phyloP scores from a whole-genome alignment of 306 rosid genomes.

The Quercus agrifolia region DNA sequence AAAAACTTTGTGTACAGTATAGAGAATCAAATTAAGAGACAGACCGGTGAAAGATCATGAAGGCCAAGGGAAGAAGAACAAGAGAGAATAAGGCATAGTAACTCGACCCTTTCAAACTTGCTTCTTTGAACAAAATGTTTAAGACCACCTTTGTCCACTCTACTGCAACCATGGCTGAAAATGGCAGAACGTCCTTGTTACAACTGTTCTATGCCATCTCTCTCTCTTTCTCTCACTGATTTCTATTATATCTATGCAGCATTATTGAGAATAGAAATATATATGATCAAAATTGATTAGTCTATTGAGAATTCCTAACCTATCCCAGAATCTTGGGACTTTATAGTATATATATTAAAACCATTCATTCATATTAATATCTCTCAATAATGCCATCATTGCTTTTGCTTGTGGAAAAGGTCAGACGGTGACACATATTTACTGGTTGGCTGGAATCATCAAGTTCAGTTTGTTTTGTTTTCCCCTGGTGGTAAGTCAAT shows the following conservation, averaged over 20 bases:
- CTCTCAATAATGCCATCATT: too few species aligned
- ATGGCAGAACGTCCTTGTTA: conserved; percentile 41
- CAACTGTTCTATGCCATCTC: conserved; percentile 15
- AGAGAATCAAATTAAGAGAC: not conserved
- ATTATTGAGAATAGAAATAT: not conserved
- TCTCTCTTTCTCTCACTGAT: not conserved
- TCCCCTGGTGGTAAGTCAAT: too few species aligned
- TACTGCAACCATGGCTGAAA: conserved; percentile 37
- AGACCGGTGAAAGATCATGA: conserved; percentile 10
- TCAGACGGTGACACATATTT: too few species aligned
- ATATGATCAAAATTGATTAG: too few species aligned
- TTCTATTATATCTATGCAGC: not conserved
- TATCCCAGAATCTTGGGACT: too few species aligned
- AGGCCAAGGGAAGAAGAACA: conserved; percentile 45
- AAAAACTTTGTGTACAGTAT: not conserved
- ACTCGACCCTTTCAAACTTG: conserved; percentile 39
- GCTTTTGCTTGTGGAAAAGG: too few species aligned
- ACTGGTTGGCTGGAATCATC: too few species aligned
- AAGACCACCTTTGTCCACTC: conserved; percentile 52
- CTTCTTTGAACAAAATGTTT: conserved; percentile 47
- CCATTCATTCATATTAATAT: too few species aligned
- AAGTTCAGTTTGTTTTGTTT: too few species aligned
- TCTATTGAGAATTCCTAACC: too few species aligned
- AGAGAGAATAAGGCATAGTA: conserved; percentile 37
- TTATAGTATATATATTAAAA: too few species aligned